phyloP scores from a whole-genome alignment of 345 rosid genomes.

The Salix viminalis region DNA sequence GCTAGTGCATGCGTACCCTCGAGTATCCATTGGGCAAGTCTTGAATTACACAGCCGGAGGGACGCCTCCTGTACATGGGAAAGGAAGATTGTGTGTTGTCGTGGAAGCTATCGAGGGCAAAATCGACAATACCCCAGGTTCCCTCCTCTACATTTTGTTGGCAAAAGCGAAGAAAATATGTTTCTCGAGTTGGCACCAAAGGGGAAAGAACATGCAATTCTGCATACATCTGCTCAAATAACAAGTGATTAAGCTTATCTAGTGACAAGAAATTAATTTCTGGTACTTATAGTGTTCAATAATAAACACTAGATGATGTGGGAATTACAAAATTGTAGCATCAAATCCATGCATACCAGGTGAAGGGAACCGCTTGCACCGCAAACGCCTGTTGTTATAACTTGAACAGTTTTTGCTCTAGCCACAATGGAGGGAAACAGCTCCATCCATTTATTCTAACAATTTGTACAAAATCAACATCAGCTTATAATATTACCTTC shows the following conservation, averaged over 20 bases:
- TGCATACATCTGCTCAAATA: conserved; percentile 62
- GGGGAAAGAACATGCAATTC: conserved; percentile 85
- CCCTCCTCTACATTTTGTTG: conserved; percentile 67
- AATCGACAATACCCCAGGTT: conserved; percentile 78
- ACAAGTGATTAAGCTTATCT: neutral
- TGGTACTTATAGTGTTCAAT: neutral
- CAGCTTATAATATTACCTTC: neutral
- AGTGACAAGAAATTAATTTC: neutral
- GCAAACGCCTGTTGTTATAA: conserved; percentile 50
- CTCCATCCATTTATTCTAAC: conserved; percentile 81
- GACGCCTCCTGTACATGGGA: conserved; percentile 57
- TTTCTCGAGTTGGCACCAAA: conserved; percentile 72
- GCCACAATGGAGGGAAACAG: conserved; percentile 88
- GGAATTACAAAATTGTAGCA: neutral
- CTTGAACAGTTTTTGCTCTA: conserved; percentile 76
- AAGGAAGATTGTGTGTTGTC: conserved; percentile 42
- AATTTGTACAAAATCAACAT: neutral
- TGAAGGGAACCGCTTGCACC: conserved; percentile 79
- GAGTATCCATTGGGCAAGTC: conserved; percentile 99
- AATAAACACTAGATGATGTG: neutral
- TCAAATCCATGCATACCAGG: conserved; percentile 43
- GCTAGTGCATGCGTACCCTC: conserved; percentile 30
- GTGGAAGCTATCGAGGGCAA: conserved; percentile 64
- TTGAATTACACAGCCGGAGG: conserved; percentile 87
- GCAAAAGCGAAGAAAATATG: conserved; percentile 75